Base-by-base conservation (phyloP, 306 rosid genomes). In the Mimosa bimucronata region DNA sequence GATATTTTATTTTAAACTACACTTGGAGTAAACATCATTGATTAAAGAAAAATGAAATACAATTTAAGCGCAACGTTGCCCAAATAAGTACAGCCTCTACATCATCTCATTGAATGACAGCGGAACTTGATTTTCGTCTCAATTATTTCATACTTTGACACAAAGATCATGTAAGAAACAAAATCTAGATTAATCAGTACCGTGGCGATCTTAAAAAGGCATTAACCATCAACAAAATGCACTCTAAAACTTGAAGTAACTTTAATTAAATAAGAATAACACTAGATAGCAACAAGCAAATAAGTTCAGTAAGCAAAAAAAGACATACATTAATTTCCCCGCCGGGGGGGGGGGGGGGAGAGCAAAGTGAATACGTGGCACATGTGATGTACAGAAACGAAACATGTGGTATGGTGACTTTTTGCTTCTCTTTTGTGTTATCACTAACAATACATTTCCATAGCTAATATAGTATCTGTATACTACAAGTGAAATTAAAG, bases 351-450 rank as follows among this genome's bases (percentile, higher is more conserved):
- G 14, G 7, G 5, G 55, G 18, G 55, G 18, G 8, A 6, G 48
- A 2, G 14, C n/a, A 12, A 9, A 65, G 28, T 7, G 71, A 16
- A 38, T 40, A n/a, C 81, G 66, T 69, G 34, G 38, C 55, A 66
- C 30, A 60, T 60, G 37, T 71, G 71, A 40, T 41, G 1, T 60
- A 52, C 31, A 30, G 73, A 71, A 66, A 38, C 45, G 16, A 31
- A 42, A 79, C 55, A 57, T 53, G 45, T 76, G 61, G 44, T 12
- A 18, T 75, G 70, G 62, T 30, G 64, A 44, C 78, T 52, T 81
- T 77, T 40, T 61, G 9, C 28, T 42, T 66, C 50, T 42, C 41
- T 65, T 62, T 70, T 38, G 75, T 26, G 66, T 31, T 48, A 61
- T 23, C 14, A 34, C 38, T 34, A 34, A 34, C 38, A 74, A 52